These are phyloP conservation scores for Rosa chinensis DNA, from an alignment of 306 rosid species.

Conservation along the genomic window DNA sequence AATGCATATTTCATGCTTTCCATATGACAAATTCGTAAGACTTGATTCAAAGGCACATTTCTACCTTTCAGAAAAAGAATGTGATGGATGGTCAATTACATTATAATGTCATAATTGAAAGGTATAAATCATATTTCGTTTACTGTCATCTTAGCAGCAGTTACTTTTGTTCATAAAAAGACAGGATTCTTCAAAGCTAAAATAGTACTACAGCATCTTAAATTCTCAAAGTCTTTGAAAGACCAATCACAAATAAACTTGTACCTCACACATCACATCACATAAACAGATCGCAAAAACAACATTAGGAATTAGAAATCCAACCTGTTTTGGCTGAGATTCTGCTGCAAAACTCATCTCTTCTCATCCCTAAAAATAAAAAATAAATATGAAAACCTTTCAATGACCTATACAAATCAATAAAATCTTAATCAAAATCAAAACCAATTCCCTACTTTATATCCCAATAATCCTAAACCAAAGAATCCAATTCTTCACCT, in stretches of 20 bases:
- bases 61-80: too few relatives aligned
- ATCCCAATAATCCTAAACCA: constrained; percentile 27
- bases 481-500: constrained; percentile 30
- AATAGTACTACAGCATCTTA: too few relatives aligned
- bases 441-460: constrained; percentile 21
- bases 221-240: too few relatives aligned
- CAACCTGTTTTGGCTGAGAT: constrained; percentile 63
- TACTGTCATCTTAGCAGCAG: too few relatives aligned
- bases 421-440: background rate
- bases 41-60: too few relatives aligned
- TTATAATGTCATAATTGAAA: too few relatives aligned
- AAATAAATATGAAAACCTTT: background rate
- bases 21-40: too few relatives aligned
- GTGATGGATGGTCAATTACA: background rate
- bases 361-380: constrained; percentile 45
- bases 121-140: too few relatives aligned
- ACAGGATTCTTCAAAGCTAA: too few relatives aligned
- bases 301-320: constrained; percentile 31
- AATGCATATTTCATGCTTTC: too few relatives aligned
- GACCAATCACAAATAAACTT: too few relatives aligned
- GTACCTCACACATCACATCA: background rate
- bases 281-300: constrained; percentile 27
- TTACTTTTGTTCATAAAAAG: too few relatives aligned
- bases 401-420: constrained; percentile 22
- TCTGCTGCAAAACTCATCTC: constrained; percentile 49